phyloP scores from a whole-genome alignment of 2,329 filamentous ascomycete species.

The Blumeria hordei region DNA sequence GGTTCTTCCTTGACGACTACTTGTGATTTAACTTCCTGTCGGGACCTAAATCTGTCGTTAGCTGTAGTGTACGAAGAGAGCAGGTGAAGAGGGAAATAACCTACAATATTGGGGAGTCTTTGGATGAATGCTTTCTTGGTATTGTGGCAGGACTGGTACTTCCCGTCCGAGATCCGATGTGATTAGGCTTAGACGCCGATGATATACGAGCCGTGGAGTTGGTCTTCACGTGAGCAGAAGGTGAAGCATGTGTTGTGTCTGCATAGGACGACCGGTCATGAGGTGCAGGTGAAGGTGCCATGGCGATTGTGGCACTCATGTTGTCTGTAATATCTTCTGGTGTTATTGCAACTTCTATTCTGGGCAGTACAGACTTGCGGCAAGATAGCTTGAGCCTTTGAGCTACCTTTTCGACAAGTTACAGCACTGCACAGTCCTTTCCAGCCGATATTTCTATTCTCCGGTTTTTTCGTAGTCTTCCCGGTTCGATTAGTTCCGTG shows the following conservation, averaged over 20 bases:
- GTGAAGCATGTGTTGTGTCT: slow-evolving; percentile 20
- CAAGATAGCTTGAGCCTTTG: background rate
- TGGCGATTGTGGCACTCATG: slow-evolving; percentile 45
- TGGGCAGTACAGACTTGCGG: background rate
- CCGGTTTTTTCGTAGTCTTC: background rate
- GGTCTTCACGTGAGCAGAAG: slow-evolving; percentile 8
- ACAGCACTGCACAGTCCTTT: background rate
- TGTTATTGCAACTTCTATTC: background rate
- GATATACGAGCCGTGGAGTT: slow-evolving; percentile 12
- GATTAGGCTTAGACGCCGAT: slow-evolving; percentile 19
- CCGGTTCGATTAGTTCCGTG: background rate
- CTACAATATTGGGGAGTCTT: slow-evolving; percentile 37
- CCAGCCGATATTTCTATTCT: background rate
- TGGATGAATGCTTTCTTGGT: slow-evolving; percentile 16
- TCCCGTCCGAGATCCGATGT: slow-evolving; percentile 23
- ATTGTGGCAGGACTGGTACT: slow-evolving; percentile 29
- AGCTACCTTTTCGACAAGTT: background rate
- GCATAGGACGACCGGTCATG: slow-evolving; percentile 36
- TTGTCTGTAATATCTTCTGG: slow-evolving; percentile 10
- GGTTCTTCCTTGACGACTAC: slow-evolving; percentile 96
- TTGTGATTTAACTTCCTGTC: slow-evolving; percentile 36
- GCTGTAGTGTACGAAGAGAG: background rate
- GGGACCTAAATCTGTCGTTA: slow-evolving; percentile 19
- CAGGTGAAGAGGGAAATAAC: slow-evolving; percentile 12
- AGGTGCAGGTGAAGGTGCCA: slow-evolving; percentile 43